Percentiles rank a stretch among this genome's conserved stretches.
phyloP scores from a whole-genome alignment of 208 protist genomes.

The Crithidia brevicula region DNA sequence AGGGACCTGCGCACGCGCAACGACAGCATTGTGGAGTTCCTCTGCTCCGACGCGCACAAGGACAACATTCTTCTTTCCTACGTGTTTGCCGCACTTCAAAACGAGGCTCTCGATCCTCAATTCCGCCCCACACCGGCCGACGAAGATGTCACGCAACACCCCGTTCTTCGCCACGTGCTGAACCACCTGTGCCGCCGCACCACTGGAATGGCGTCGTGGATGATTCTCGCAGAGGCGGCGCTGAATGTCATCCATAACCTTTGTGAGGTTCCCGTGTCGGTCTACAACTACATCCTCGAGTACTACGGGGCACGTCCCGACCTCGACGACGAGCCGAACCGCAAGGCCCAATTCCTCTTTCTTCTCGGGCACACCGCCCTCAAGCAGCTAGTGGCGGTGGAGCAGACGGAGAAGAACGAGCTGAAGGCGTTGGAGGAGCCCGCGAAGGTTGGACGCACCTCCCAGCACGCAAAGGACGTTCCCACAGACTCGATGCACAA shows the following conservation, averaged over 20 bases:
- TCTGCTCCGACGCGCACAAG: conserved; percentile 50
- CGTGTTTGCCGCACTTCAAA: conserved; percentile 75
- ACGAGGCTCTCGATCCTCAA: conserved; percentile 70
- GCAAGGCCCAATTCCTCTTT: conserved; percentile 77
- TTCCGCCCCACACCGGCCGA: conserved; percentile 64
- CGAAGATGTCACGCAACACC: conserved; percentile 50
- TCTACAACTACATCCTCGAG: conserved; percentile 85
- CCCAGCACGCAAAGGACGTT: conserved; percentile 18
- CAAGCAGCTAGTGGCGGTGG: conserved; percentile 88
- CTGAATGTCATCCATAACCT: conserved; percentile 74
- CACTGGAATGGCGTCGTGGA: conserved; percentile 74
- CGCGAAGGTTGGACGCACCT: not conserved
- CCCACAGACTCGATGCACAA: conserved; percentile 84
- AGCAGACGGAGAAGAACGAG: conserved; percentile 75
- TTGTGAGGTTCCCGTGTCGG: conserved; percentile 71
- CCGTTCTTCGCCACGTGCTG: conserved; percentile 72
- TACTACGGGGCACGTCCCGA: conserved; percentile 38
- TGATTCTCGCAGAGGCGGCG: conserved; percentile 74
- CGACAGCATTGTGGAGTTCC: conserved; percentile 77
- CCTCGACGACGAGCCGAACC: conserved; percentile 32
- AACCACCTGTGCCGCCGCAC: conserved; percentile 83
- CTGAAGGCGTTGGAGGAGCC: conserved; percentile 76
- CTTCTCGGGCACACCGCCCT: conserved; percentile 77
- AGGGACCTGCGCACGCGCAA: conserved; percentile 68
- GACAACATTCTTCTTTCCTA: conserved; percentile 89